These are phyloP conservation scores for Prunus mongolica DNA, from an alignment of 306 rosid species.

Conservation along the genomic window DNA sequence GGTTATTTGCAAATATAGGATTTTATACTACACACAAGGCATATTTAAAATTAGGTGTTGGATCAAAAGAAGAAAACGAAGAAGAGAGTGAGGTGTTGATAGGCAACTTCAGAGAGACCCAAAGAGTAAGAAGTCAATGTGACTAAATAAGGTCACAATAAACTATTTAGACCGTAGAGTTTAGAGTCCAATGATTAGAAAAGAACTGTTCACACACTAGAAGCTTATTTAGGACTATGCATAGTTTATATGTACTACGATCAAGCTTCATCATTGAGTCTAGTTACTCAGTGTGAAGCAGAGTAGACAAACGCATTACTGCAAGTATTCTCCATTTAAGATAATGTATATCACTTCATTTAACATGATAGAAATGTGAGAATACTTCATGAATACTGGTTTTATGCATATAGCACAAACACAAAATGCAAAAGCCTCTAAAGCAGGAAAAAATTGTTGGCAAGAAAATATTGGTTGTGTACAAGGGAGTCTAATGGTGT, in stretches of 20 bases:
- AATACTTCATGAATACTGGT: neutral
- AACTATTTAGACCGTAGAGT: neutral
- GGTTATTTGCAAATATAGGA: neutral
- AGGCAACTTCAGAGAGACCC: neutral
- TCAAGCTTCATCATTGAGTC: neutral
- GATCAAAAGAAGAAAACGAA: neutral
- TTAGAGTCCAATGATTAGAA: neutral
- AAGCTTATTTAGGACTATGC: neutral
- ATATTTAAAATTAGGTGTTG: neutral
- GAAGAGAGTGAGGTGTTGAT: neutral
- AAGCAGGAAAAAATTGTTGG: neutral
- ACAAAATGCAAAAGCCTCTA: neutral
- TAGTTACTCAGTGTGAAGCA: neutral
- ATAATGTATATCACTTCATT: neutral
- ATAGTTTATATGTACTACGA: neutral
- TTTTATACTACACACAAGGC: neutral
- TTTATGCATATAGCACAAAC: neutral
- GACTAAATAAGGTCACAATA: neutral
- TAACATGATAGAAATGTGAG: slow-evolving; percentile 3
- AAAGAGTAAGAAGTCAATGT: neutral
- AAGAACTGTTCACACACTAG: neutral
- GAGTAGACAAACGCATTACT: neutral
- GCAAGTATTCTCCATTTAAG: neutral
- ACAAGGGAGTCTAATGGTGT: neutral
- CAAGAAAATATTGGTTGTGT: neutral